Evolutionary conservation across 1,139 yeast genomes (phyloP).

Genomic region (Candida neerlandica): DNA sequence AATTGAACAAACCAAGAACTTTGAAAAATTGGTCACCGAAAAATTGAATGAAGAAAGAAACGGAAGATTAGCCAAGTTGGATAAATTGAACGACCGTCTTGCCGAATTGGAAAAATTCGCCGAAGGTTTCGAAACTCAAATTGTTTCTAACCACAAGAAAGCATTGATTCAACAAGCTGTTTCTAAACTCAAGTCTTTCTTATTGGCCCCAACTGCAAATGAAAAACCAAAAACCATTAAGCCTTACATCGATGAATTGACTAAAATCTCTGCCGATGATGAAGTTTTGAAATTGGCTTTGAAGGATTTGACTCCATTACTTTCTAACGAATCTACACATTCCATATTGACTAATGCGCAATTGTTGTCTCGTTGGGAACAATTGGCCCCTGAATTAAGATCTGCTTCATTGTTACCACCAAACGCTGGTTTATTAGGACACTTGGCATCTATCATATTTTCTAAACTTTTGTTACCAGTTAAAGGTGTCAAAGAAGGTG

Average conservation of each 20-base stretch:
- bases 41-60: constrained; percentile 79
- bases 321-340: constrained; percentile 54
- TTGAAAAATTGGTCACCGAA: constrained; percentile 62
- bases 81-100: constrained; percentile 59
- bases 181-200: constrained; percentile 51
- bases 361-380: constrained; percentile 69
- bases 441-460: constrained; percentile 75
- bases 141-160: constrained; percentile 57
- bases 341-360: constrained; percentile 70
- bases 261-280: constrained; percentile 46
- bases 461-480: constrained; percentile 72
- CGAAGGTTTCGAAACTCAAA: constrained; percentile 56
- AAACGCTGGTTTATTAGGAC: constrained; percentile 94
- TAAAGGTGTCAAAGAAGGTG: constrained; percentile 59
- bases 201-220: constrained; percentile 30
- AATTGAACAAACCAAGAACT: constrained; percentile 70
- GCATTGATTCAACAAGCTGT: constrained; percentile 60
- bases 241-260: constrained; percentile 52
- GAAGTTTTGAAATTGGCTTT: constrained; percentile 43
- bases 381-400: constrained; percentile 83
- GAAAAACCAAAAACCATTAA: constrained; percentile 36
- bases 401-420: constrained; percentile 89
- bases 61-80: constrained; percentile 74
- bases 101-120: constrained; percentile 62
- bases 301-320: constrained; percentile 39